Percentiles rank a stretch among this genome's conserved stretches.
Conservation (phyloP, 768 basidiomycete species). For the Dioszegia aurantiaca region DNA sequence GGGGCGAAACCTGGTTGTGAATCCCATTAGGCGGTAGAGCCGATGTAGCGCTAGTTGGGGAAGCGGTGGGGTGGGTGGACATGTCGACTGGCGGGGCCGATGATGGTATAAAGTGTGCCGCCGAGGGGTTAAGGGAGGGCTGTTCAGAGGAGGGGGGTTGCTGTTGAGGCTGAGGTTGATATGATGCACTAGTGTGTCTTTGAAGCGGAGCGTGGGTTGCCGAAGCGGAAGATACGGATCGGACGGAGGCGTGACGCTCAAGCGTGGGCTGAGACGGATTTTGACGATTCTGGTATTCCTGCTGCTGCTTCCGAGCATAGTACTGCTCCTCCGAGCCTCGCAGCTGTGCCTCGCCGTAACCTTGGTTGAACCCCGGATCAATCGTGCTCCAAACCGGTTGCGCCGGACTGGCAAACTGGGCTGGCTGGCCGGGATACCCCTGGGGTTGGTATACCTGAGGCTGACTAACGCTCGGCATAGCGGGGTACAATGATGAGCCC, state of each 20-base stretch:
- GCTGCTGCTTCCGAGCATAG: constrained; percentile 19
- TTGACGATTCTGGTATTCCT: constrained; percentile 4
- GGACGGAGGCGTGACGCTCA: constrained; percentile 14
- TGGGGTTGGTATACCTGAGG: constrained; percentile 32
- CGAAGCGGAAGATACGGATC: constrained; percentile 4
- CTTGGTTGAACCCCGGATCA: background rate
- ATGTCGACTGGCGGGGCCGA: constrained; percentile 33
- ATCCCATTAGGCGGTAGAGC: constrained; percentile 7
- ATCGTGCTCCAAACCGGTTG: too few relatives aligned
- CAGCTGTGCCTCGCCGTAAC: background rate
- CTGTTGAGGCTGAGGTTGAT: constrained; percentile 1
- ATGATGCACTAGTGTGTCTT: constrained; percentile 25
- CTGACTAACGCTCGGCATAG: constrained; percentile 25
- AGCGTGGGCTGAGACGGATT: constrained; percentile 9
- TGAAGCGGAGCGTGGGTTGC: background rate
- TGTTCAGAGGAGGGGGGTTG: constrained; percentile 1
- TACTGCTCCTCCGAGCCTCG: constrained; percentile 14
- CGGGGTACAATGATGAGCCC: constrained; percentile 31
- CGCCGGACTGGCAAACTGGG: too few relatives aligned
- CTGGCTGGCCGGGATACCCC: constrained; percentile 24
- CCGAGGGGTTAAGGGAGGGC: background rate
- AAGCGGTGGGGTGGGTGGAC: constrained; percentile 26
- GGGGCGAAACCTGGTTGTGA: background rate
- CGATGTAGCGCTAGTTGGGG: constrained; percentile 13
- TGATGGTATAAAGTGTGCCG: constrained; percentile 8